A percentile compares a stretch with the other conserved stretches of the same genome.
Conservation (phyloP, 2,329 filamentous ascomycete species). For the Stenocarpella maydis region DNA sequence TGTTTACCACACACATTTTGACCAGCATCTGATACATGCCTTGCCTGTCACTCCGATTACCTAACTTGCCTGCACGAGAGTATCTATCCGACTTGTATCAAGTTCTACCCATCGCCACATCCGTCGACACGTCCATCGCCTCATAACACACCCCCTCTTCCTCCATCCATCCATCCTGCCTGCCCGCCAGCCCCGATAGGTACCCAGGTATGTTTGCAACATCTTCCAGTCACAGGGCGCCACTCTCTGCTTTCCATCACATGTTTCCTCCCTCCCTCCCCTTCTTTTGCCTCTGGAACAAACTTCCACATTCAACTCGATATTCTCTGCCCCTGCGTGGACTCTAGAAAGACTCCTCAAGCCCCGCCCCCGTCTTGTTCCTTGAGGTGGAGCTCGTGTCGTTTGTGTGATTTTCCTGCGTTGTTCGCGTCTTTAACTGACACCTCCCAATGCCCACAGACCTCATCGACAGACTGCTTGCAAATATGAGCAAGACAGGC, state of each 20-base stretch:
- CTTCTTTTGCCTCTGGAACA: neutral
- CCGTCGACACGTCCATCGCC: neutral
- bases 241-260: neutral
- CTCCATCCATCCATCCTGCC: too few relatives aligned
- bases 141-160: neutral
- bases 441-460: neutral
- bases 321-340: too few relatives aligned
- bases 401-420: neutral
- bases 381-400: too few relatives aligned
- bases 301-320: too few relatives aligned
- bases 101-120: neutral
- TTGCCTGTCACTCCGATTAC: neutral
- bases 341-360: too few relatives aligned
- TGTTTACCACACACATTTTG: neutral
- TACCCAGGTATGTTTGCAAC: neutral
- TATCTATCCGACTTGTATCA: too few relatives aligned
- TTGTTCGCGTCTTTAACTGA: neutral
- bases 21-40: neutral
- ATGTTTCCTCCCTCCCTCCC: neutral
- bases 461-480: slow-evolving; percentile 4
- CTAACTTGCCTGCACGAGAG: too few relatives aligned
- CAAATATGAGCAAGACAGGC: slow-evolving; percentile 1
- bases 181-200: too few relatives aligned
- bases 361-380: neutral
- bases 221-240: neutral